Evolutionary conservation across 2,329 filamentous ascomycete genomes (phyloP), one percentile per base, ranked within the genome.

Genomic region (Biscogniauxia marginata): DNA sequence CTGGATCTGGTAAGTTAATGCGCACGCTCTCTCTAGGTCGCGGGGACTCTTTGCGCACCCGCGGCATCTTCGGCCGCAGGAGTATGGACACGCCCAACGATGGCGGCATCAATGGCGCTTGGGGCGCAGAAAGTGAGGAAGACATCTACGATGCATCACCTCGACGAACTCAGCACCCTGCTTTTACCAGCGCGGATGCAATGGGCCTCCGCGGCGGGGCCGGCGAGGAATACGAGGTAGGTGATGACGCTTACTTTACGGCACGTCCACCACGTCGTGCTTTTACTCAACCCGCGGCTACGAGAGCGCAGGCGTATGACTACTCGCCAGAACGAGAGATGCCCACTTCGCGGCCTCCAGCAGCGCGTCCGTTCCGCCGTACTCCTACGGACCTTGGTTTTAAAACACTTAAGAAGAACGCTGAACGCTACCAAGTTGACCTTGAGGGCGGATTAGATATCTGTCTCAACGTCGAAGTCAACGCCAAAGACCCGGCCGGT

Each of bases 401-500:
- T 2, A 90, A 87, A 68, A 80, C 87, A 63, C 75, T 81, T 63
- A 81, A 79, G 65, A 80, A 82, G 59, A 69, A 72, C 8, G 75
- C 55, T 71, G 77, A 80, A 44, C 77, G 77, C 18, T 78, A 79
- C 46, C 80, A 83, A 8, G 83, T 98, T 57, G 86, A 96, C 68
- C 79, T 97, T 0, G 85, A 95, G 69, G 89, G 88, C 24, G 92
- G 91, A 0, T 77, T 99, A 8, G 92, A 97, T 63, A 87, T 99
- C 34, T 89, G 86, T 50, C 75, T 99, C 46, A 96, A 97, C 65
- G 86, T 96, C 60, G 95, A 99, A 74, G 85, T 97, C 59, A 92
- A 88, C 65, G 84, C 90, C 46, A 86, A 85, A 60, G 92, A 99
- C 65, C 93, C 95, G 0, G 83, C 89, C 0, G 96, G 95, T 13